Conservation (phyloP, 2,329 filamentous ascomycete genomes). For the Penicillium sp. region DNA sequence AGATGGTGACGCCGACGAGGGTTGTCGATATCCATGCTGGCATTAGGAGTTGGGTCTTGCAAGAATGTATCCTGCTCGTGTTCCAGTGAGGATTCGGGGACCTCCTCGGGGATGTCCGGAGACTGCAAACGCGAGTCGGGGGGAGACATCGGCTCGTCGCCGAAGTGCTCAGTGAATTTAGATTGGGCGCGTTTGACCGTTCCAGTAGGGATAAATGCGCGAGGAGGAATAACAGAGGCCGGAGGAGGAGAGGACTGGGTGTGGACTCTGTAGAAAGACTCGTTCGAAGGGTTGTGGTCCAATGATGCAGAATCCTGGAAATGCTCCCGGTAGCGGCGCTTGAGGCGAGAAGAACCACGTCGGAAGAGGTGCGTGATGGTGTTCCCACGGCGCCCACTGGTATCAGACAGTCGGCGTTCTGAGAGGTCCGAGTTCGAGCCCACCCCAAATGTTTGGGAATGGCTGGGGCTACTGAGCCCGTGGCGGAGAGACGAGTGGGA, state of each 20-base stretch:
- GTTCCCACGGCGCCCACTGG: slow-evolving; percentile 45
- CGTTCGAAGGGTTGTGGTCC: slow-evolving; percentile 89
- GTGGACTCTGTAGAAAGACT: slow-evolving; percentile 69
- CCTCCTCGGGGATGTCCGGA: slow-evolving; percentile 59
- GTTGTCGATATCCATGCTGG: slow-evolving; percentile 32
- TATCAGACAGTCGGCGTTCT: slow-evolving; percentile 56
- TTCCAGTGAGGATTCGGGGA: slow-evolving; percentile 21
- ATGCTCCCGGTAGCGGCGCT: slow-evolving; percentile 53
- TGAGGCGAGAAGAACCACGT: slow-evolving; percentile 58
- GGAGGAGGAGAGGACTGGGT: slow-evolving; percentile 50
- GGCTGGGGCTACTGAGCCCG: slow-evolving; percentile 49
- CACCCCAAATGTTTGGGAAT: slow-evolving; percentile 55
- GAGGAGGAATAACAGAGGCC: slow-evolving; percentile 36
- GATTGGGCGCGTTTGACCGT: slow-evolving; percentile 79
- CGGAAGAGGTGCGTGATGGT: slow-evolving; percentile 75
- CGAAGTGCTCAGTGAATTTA: slow-evolving; percentile 88
- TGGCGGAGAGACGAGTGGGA: slow-evolving; percentile 48
- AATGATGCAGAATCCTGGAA: slow-evolving; percentile 63
- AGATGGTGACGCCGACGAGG: slow-evolving; percentile 29
- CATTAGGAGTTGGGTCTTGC: slow-evolving; percentile 25
- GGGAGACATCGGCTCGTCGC: slow-evolving; percentile 81
- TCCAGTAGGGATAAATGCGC: slow-evolving; percentile 50
- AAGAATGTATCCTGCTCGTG: slow-evolving; percentile 22
- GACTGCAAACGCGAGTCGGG: slow-evolving; percentile 79
- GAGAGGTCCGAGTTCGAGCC: slow-evolving; percentile 54